Percentiles rank a stretch among this genome's conserved stretches.
Evolutionary conservation across 164 flowering plant species (phyloP).

Genomic region (Euptelea pleiosperma): DNA sequence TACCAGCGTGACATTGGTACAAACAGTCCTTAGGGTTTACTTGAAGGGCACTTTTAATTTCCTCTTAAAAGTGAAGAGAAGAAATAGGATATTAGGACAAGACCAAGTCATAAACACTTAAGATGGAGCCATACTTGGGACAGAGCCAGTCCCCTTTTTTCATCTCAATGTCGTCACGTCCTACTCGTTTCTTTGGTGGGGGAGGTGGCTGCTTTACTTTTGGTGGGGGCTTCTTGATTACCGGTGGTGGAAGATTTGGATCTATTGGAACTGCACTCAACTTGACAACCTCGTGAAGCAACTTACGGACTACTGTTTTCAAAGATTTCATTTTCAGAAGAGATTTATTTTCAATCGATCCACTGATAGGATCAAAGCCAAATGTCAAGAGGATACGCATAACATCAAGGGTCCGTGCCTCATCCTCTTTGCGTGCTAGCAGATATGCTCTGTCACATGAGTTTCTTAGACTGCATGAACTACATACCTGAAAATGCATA

Average conservation of each 20-base stretch:
- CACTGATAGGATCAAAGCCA: conserved; percentile 79
- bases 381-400: conserved; percentile 71
- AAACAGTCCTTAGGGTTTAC: too few relatives aligned
- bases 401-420: conserved; percentile 82
- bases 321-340: conserved; percentile 71
- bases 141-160: conserved; percentile 99
- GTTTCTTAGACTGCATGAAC: conserved; percentile 88
- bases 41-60: too few relatives aligned
- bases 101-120: conserved; percentile 2
- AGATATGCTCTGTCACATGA: conserved; percentile 84
- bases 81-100: not conserved
- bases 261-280: conserved; percentile 93
- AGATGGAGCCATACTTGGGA: conserved; percentile 62
- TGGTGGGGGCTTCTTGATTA: conserved; percentile 82
- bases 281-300: conserved; percentile 87
- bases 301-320: conserved; percentile 75
- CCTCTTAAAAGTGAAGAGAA: too few relatives aligned
- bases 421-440: conserved; percentile 88
- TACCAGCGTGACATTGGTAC: too few relatives aligned
- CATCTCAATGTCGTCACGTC: conserved; percentile 97
- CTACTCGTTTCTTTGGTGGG: conserved; percentile 87
- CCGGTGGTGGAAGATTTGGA: conserved; percentile 94
- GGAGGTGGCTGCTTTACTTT: conserved; percentile 98
- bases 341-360: conserved; percentile 58
- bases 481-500: conserved; percentile 78